These are phyloP conservation scores for Saccharomycopsis babjevae DNA, from an alignment of 805 yeast genomes.

Conservation along the genomic window DNA sequence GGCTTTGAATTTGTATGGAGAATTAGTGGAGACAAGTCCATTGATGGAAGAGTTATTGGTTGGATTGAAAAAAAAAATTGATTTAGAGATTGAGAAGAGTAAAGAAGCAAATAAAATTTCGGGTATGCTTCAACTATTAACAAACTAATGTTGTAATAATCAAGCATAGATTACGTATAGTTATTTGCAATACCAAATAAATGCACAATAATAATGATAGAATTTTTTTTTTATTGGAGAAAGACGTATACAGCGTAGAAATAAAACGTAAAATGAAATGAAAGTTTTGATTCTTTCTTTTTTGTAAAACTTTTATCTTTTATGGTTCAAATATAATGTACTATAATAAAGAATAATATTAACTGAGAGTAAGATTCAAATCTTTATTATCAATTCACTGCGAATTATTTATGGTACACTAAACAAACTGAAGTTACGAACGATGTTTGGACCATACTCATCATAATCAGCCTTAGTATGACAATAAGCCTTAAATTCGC, in stretches of 20 bases:
- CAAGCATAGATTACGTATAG: neutral
- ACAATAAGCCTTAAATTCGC: conserved; percentile 92
- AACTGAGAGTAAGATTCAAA: neutral
- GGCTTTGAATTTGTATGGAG: conserved; percentile 65
- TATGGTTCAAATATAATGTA: neutral
- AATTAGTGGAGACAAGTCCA: conserved; percentile 62
- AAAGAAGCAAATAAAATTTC: conserved; percentile 81
- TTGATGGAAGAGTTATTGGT: conserved; percentile 64
- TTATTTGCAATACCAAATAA: neutral
- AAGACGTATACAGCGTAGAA: neutral
- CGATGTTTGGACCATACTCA: conserved; percentile 96
- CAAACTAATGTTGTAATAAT: conserved; percentile 29
- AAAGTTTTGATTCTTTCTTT: neutral
- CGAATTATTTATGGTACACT: conserved; percentile 54
- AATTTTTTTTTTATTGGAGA: neutral
- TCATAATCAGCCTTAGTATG: conserved; percentile 96
- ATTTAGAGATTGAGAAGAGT: conserved; percentile 63
- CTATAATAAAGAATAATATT: neutral
- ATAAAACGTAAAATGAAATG: neutral
- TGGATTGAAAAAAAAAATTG: conserved; percentile 50
- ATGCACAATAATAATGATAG: neutral
- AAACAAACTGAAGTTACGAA: conserved; percentile 91
- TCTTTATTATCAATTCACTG: neutral
- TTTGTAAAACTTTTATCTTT: neutral
- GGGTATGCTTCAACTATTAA: conserved; percentile 86